phyloP scores from a whole-genome alignment of 495 filamentous ascomycete species.

The Aspergillus heteromorphus region DNA sequence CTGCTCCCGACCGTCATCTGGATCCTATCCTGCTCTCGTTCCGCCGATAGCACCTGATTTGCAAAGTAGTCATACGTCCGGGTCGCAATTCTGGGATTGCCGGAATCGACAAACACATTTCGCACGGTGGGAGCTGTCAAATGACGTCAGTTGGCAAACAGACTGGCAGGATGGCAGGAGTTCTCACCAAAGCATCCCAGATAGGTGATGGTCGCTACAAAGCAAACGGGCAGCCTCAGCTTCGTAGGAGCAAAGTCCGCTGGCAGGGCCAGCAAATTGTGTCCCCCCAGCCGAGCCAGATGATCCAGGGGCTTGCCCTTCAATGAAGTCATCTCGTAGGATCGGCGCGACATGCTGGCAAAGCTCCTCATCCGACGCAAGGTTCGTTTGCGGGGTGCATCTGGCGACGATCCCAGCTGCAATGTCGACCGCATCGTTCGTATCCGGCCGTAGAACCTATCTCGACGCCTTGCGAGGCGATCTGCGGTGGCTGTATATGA shows the following conservation, averaged over 20 bases:
- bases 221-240: conserved; percentile 65
- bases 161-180: background rate
- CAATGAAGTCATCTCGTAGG: conserved; percentile 48
- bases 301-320: conserved; percentile 58
- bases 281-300: conserved; percentile 68
- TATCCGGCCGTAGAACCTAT: conserved; percentile 24
- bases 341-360: conserved; percentile 21
- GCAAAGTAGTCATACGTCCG: conserved; percentile 38
- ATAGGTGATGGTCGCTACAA: conserved; percentile 65
- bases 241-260: conserved; percentile 57
- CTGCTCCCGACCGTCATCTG: conserved; percentile 27
- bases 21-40: conserved; percentile 29
- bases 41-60: conserved; percentile 27
- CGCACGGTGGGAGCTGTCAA: conserved; percentile 19
- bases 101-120: conserved; percentile 30
- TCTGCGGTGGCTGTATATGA: background rate
- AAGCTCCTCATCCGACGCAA: conserved; percentile 43
- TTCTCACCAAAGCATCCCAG: conserved; percentile 60
- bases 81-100: conserved; percentile 26
- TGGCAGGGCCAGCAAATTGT: conserved; percentile 62
- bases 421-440: conserved; percentile 31
- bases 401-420: conserved; percentile 30
- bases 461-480: conserved; percentile 13
- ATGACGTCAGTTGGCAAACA: background rate
- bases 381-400: conserved; percentile 46